Evolutionary conservation across 169 alveolate genomes (phyloP).

Genomic region (Besnoitia besnoiti): DNA sequence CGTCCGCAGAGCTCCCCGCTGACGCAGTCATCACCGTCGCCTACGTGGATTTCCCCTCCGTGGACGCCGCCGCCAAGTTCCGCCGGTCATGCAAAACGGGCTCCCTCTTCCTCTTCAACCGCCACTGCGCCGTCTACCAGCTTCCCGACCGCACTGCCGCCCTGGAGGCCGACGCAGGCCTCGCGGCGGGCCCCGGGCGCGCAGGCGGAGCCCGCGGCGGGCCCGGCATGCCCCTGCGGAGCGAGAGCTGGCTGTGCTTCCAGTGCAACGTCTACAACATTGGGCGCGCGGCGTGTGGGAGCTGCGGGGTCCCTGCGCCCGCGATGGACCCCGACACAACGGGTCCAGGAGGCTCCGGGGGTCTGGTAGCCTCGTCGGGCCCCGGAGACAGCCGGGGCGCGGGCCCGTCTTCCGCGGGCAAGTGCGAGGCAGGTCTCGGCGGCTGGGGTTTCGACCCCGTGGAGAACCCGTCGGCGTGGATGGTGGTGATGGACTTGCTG

Average conservation of each 20-base stretch:
- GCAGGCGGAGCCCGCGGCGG: neutral
- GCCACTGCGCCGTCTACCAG: constrained; percentile 28
- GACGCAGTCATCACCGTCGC: neutral
- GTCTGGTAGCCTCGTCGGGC: neutral
- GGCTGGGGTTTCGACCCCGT: constrained; percentile 41
- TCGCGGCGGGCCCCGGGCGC: neutral
- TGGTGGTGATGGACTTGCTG: constrained; percentile 22
- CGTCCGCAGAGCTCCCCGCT: neutral
- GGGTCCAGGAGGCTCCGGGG: too few species aligned
- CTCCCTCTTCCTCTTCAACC: constrained; percentile 29
- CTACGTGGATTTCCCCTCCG: constrained; percentile 60
- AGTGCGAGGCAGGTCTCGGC: neutral
- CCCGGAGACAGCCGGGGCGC: neutral
- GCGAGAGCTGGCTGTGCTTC: neutral
- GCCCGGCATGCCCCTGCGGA: constrained; percentile 19
- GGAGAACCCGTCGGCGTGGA: neutral
- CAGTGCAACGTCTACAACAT: constrained; percentile 5
- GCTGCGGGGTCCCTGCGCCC: neutral
- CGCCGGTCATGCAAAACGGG: constrained; percentile 19
- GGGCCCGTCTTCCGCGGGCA: neutral
- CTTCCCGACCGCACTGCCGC: constrained; percentile 7
- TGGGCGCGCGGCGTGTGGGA: constrained; percentile 1
- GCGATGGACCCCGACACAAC: neutral
- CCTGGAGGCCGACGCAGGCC: neutral
- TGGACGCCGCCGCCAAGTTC: constrained; percentile 59